A percentile compares a stretch with the other conserved stretches of the same genome.
Conservation (phyloP, 2,329 filamentous ascomycete species). For the Aspergillus flavus region DNA sequence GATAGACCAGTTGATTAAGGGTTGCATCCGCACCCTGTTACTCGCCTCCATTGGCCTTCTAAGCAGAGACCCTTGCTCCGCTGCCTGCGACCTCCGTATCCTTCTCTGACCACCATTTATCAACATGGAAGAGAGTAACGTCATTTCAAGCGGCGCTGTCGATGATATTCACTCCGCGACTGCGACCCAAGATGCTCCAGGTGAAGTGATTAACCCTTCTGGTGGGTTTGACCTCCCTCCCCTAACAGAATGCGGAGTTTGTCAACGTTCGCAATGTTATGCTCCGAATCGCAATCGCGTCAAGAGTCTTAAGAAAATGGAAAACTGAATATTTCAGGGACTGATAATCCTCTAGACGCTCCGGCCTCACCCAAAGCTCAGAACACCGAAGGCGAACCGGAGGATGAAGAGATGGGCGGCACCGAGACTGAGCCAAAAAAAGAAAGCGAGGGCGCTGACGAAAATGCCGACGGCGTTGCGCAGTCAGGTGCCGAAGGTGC, state of each 20-base stretch:
- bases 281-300: conserved; percentile 36
- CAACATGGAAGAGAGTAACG: conserved; percentile 42
- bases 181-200: conserved; percentile 32
- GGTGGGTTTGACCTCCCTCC: conserved; percentile 30
- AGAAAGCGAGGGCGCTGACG: conserved; percentile 48
- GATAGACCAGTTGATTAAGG: conserved; percentile 1
- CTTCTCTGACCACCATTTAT: conserved; percentile 26
- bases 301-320: conserved; percentile 35
- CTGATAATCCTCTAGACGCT: conserved; percentile 71
- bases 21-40: conserved; percentile 16
- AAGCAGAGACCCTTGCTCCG: conserved; percentile 29
- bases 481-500: conserved; percentile 52
- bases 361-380: conserved; percentile 66
- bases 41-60: conserved; percentile 15
- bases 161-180: conserved; percentile 31
- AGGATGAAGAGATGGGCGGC: conserved; percentile 82
- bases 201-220: conserved; percentile 33
- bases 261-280: conserved; percentile 24
- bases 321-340: conserved; percentile 36
- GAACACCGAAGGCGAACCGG: conserved; percentile 58
- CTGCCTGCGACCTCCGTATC: conserved; percentile 33
- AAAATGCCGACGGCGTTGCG: conserved; percentile 49
- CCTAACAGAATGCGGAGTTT: conserved; percentile 14
- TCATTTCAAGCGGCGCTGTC: conserved; percentile 28
- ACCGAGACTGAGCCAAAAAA: conserved; percentile 50